phyloP scores from a whole-genome alignment of 192 early-diverging fungal species.

The Podila epicladia region DNA sequence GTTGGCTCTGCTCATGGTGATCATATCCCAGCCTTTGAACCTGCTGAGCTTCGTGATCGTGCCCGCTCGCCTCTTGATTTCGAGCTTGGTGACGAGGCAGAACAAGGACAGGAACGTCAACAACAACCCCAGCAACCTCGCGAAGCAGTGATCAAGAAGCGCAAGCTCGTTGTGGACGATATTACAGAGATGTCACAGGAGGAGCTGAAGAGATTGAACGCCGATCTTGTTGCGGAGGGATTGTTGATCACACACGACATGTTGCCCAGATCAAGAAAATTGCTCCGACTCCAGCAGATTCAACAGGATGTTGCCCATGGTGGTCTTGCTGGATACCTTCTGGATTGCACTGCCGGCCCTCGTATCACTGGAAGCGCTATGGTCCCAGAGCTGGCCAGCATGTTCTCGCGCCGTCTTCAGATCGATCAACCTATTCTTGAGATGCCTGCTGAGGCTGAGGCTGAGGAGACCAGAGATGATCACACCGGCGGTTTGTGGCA shows the following conservation, averaged over 20 bases:
- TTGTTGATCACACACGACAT: conserved; percentile 43
- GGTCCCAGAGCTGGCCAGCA: conserved; percentile 47
- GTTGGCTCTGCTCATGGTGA: conserved; percentile 51
- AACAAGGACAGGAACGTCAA: conserved; percentile 37
- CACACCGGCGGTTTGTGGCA: conserved; percentile 47
- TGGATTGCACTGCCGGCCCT: conserved; percentile 39
- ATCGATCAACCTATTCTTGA: conserved; percentile 17
- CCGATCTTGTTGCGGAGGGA: conserved; percentile 60
- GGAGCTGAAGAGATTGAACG: neutral
- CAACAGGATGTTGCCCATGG: conserved; percentile 41
- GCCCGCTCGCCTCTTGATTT: conserved; percentile 62
- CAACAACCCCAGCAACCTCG: conserved; percentile 11
- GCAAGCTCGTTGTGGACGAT: conserved; percentile 72
- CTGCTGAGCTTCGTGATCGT: conserved; percentile 51
- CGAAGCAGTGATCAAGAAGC: conserved; percentile 51
- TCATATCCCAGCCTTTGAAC: conserved; percentile 59
- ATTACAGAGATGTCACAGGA: conserved; percentile 73
- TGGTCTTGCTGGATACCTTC: conserved; percentile 42
- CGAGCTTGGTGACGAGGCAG: conserved; percentile 63
- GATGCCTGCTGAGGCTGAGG: neutral
- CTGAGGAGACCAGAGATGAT: conserved; percentile 5
- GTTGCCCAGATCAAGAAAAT: conserved; percentile 46
- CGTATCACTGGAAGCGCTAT: conserved; percentile 35
- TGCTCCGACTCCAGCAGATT: conserved; percentile 44
- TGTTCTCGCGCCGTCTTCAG: conserved; percentile 47